Percentiles rank a stretch among this genome's conserved stretches.
These are phyloP conservation scores for Erigeron philadelphicus DNA, from an alignment of 140 eudicot species.

Conservation along the genomic window DNA sequence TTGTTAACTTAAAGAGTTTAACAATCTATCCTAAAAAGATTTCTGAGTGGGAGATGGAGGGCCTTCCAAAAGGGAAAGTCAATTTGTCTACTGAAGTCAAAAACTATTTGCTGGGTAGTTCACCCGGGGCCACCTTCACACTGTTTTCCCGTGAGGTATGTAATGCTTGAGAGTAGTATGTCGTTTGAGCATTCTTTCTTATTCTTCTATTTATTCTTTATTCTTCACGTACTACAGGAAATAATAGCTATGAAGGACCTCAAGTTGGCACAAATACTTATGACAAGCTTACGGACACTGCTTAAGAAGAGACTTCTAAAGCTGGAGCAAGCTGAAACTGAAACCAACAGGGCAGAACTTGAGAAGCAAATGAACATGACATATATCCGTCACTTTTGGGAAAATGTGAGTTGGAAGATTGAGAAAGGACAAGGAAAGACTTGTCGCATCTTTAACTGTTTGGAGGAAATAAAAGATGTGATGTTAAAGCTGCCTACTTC, in stretches of 20 bases:
- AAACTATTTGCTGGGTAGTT: conserved; percentile 1
- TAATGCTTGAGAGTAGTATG: not conserved
- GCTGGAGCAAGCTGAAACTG: conserved; percentile 3
- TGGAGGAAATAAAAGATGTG: conserved; percentile 6
- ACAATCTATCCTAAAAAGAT: not conserved
- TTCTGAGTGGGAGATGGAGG: too few relatives aligned
- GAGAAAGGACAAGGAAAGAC: not conserved
- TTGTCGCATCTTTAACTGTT: not conserved
- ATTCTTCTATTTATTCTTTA: not conserved
- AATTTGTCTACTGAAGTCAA: not conserved
- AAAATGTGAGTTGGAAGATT: not conserved
- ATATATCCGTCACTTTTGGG: not conserved
- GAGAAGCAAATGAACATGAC: not conserved
- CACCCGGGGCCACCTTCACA: not conserved
- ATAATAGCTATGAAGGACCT: not conserved
- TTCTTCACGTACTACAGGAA: not conserved
- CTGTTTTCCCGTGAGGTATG: conserved; percentile 1
- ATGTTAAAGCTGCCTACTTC: not conserved
- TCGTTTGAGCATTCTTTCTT: not conserved
- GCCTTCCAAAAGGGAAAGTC: not conserved
- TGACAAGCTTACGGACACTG: not conserved
- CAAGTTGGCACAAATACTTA: not conserved
- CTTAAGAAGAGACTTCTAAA: too few relatives aligned
- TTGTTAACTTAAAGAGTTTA: not conserved
- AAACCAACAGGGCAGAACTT: not conserved